Evolutionary conservation across 257 asterid species (phyloP).

Genomic region (Nemophila menziesii): DNA sequence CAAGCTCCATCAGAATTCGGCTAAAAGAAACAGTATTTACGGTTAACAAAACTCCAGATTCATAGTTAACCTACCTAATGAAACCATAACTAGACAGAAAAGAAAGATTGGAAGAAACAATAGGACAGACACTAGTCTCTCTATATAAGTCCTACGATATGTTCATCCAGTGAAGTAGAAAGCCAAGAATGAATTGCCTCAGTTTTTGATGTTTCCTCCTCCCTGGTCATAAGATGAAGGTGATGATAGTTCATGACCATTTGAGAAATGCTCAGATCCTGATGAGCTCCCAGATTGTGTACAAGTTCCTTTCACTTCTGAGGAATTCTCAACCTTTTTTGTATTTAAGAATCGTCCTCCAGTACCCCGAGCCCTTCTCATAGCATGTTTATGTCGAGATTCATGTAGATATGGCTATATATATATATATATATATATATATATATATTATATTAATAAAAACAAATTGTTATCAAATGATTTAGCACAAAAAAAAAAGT

Average conservation of each 20-base stretch:
- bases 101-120: background rate
- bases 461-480: background rate
- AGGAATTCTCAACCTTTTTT: slow-evolving; percentile 28
- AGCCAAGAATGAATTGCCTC: slow-evolving; percentile 99
- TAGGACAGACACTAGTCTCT: background rate
- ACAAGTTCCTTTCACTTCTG: slow-evolving; percentile 23
- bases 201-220: slow-evolving; percentile 18
- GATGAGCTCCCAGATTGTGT: slow-evolving; percentile 32
- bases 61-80: background rate
- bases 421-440: background rate
- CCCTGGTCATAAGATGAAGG: slow-evolving; percentile 18
- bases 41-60: background rate
- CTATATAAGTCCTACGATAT: slow-evolving; percentile 6
- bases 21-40: background rate
- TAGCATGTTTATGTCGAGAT: slow-evolving; percentile 69
- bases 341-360: slow-evolving; percentile 84
- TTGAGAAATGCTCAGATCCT: slow-evolving; percentile 25
- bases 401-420: slow-evolving; percentile 79
- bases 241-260: slow-evolving; percentile 14
- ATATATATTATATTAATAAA: background rate
- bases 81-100: background rate
- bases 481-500: background rate
- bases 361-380: slow-evolving; percentile 69
- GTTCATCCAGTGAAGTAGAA: slow-evolving; percentile 32
- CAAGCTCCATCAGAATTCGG: background rate